Percentiles rank a stretch among this genome's conserved stretches.
Evolutionary conservation across 2,329 filamentous ascomycete genomes (phyloP).

Genomic region (Aschersonia sp.): DNA sequence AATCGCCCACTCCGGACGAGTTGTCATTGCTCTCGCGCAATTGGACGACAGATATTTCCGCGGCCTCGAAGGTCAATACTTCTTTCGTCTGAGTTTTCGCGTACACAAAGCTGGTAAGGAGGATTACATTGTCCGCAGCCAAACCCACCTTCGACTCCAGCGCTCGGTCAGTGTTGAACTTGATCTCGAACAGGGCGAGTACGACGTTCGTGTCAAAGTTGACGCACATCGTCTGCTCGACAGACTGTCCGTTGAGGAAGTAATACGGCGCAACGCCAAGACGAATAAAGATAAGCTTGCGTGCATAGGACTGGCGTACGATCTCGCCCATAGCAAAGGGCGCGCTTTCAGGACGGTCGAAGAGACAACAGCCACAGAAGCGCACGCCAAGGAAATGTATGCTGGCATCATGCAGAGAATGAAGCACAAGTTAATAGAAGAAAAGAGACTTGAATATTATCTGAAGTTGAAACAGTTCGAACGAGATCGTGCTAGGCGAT

Average conservation of each 20-base stretch:
- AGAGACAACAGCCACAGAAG: constrained; percentile 25
- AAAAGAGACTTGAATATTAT: neutral
- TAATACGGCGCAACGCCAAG: constrained; percentile 50
- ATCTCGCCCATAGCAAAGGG: constrained; percentile 55
- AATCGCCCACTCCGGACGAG: constrained; percentile 30
- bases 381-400: too few relatives aligned
- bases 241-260: constrained; percentile 44
- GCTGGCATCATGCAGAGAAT: too few relatives aligned
- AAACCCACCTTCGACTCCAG: constrained; percentile 44
- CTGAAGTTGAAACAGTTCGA: neutral
- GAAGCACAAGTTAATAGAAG: too few relatives aligned
- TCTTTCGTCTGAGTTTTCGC: constrained; percentile 38
- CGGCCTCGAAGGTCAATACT: constrained; percentile 41
- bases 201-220: constrained; percentile 63
- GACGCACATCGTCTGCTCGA: constrained; percentile 45
- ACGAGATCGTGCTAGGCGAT: neutral
- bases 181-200: constrained; percentile 58
- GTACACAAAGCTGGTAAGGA: constrained; percentile 34
- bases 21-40: constrained; percentile 42
- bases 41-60: constrained; percentile 43
- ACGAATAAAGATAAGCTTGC: constrained; percentile 57
- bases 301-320: constrained; percentile 54
- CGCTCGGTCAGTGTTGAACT: constrained; percentile 68
- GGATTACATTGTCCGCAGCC: constrained; percentile 40
- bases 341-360: constrained; percentile 31